phyloP scores from a whole-genome alignment of 192 early-diverging fungal genomes.

The Gamsiella multidivaricata region DNA sequence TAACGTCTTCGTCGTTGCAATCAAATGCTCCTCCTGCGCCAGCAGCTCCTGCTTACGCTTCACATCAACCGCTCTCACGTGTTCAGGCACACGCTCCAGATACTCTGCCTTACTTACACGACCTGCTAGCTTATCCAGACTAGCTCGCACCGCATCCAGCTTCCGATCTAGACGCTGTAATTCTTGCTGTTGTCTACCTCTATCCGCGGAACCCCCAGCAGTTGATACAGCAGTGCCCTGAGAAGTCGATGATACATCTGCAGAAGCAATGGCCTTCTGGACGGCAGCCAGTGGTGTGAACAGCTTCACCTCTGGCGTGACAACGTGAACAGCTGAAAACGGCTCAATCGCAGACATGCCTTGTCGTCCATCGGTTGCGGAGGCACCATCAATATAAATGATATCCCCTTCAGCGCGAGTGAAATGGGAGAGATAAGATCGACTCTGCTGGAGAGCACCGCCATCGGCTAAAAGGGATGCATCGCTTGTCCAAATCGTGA shows the following conservation, averaged over 20 bases:
- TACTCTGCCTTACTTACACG: constrained; percentile 31
- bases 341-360: constrained; percentile 14
- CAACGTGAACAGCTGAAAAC: constrained; percentile 9
- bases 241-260: no score
- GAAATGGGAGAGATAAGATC: constrained; percentile 23
- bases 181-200: constrained; percentile 25
- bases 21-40: constrained; percentile 38
- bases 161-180: constrained; percentile 33
- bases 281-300: constrained; percentile 36
- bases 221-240: not conserved
- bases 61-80: constrained; percentile 9
- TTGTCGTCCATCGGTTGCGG: not conserved
- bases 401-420: constrained; percentile 27
- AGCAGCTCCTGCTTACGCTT: constrained; percentile 19
- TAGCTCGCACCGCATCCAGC: constrained; percentile 6
- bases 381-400: constrained; percentile 17
- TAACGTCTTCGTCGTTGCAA: constrained; percentile 14
- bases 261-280: constrained; percentile 22
- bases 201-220: not conserved
- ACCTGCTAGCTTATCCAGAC: constrained; percentile 24
- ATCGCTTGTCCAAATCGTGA: constrained; percentile 58
- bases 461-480: constrained; percentile 26
- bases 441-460: constrained; percentile 35
- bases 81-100: constrained; percentile 22
- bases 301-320: constrained; percentile 34